Percentiles rank a stretch among this genome's conserved stretches.
phyloP scores from a whole-genome alignment of 441 rosid species.

The Rhodomyrtus psidioides region DNA sequence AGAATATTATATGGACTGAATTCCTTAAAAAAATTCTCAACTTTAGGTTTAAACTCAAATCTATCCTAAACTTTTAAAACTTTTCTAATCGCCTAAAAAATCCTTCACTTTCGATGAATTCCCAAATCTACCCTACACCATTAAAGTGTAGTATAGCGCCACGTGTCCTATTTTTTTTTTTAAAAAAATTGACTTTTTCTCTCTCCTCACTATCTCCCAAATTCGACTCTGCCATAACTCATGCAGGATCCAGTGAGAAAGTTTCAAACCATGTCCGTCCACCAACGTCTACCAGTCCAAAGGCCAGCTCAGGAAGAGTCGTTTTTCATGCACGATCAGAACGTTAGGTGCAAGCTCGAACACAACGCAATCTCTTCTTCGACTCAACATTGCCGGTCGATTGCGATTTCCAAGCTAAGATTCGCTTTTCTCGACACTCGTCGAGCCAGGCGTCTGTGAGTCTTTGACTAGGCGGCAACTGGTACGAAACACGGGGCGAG shows the following conservation, averaged over 20 bases:
- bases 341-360: not conserved
- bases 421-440: not conserved
- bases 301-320: not conserved
- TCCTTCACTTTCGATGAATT: too few relatives aligned
- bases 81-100: too few relatives aligned
- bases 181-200: too few relatives aligned
- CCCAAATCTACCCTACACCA: too few relatives aligned
- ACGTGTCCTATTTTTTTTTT: too few relatives aligned
- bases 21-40: too few relatives aligned
- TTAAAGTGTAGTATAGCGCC: too few relatives aligned
- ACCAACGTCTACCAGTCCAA: not conserved
- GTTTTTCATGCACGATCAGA: not conserved
- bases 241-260: not conserved
- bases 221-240: not conserved
- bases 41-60: too few relatives aligned
- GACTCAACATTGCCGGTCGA: not conserved
- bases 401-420: not conserved
- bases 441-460: not conserved
- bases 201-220: too few relatives aligned
- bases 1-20: not conserved
- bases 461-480: not conserved
- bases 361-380: not conserved
- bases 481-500: not conserved
- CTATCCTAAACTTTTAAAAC: too few relatives aligned
- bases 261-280: not conserved